phyloP scores from a whole-genome alignment of 208 protist genomes.

The Wallacemonas sp. region DNA sequence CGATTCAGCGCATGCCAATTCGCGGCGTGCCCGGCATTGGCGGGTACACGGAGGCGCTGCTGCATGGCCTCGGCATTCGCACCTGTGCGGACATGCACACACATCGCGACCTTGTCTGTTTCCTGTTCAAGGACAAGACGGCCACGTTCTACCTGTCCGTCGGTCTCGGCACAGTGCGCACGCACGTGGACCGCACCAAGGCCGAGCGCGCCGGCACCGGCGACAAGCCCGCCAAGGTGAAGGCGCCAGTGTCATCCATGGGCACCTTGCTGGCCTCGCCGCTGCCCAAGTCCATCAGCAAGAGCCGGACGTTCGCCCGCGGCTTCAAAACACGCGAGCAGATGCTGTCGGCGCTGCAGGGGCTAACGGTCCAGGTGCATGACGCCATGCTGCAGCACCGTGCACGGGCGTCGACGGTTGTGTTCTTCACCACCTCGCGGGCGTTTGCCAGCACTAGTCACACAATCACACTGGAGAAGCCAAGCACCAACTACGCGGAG shows the following conservation, averaged over 20 bases:
- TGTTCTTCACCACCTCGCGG: conserved; percentile 34
- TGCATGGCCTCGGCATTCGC: conserved; percentile 49
- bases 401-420: conserved; percentile 22
- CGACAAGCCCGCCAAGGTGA: no score
- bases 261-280: conserved; percentile 2
- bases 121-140: conserved; percentile 58
- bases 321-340: conserved; percentile 22
- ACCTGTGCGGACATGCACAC: conserved; percentile 47
- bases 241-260: neutral
- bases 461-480: conserved; percentile 31
- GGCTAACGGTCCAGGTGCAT: conserved; percentile 27
- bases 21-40: conserved; percentile 67
- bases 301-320: conserved; percentile 41
- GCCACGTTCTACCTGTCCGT: conserved; percentile 56
- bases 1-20: conserved; percentile 44
- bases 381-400: conserved; percentile 30
- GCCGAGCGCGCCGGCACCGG: conserved; percentile 8
- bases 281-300: conserved; percentile 45
- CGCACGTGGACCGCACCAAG: conserved; percentile 42
- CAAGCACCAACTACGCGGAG: conserved; percentile 27
- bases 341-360: conserved; percentile 21
- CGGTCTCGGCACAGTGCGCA: conserved; percentile 54
- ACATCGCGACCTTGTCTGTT: conserved; percentile 44
- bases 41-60: conserved; percentile 36
- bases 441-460: conserved; percentile 28